Conservation (phyloP, 2,329 filamentous ascomycete species). For the Claviceps fusiformis region DNA sequence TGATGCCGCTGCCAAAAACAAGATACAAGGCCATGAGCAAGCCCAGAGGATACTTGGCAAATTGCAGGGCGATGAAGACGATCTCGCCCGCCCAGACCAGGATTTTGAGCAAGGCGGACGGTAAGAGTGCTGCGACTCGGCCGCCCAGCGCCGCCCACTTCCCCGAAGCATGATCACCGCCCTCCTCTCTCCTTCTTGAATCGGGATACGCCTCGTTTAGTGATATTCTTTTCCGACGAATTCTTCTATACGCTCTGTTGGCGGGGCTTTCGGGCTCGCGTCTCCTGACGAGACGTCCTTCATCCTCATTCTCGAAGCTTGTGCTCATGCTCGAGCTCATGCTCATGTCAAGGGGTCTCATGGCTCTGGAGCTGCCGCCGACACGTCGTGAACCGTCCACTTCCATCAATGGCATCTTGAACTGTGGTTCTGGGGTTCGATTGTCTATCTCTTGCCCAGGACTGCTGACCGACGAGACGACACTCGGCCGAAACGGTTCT, state of each 20-base stretch:
- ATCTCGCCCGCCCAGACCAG: slow-evolving; percentile 40
- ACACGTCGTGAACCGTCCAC: slow-evolving; percentile 24
- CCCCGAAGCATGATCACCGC: slow-evolving; percentile 1
- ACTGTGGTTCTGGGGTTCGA: slow-evolving; percentile 34
- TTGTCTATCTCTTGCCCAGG: slow-evolving; percentile 12
- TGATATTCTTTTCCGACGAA: slow-evolving; percentile 11
- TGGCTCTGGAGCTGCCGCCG: slow-evolving; percentile 18
- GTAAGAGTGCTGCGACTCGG: slow-evolving; percentile 22
- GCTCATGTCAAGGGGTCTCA: slow-evolving; percentile 12
- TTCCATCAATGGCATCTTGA: slow-evolving; percentile 38
- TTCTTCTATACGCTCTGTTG: background rate
- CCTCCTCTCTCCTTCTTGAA: slow-evolving; percentile 5
- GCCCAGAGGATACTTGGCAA: slow-evolving; percentile 51
- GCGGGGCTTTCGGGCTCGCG: slow-evolving; percentile 13
- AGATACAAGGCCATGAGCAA: slow-evolving; percentile 48
- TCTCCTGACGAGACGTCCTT: slow-evolving; percentile 17
- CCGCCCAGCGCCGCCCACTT: slow-evolving; percentile 2
- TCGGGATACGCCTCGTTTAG: slow-evolving; percentile 8
- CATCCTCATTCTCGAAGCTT: slow-evolving; percentile 11
- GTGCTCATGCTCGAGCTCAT: slow-evolving; percentile 13
- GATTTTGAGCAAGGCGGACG: slow-evolving; percentile 24
- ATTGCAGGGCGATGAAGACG: slow-evolving; percentile 43
- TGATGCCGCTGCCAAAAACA: slow-evolving; percentile 41
- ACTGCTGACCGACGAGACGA: slow-evolving; percentile 26
- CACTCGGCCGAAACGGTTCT: slow-evolving; percentile 40